Percentiles rank a stretch among this genome's conserved stretches.
Evolutionary conservation across 2,329 filamentous ascomycete species (phyloP).

Genomic region (Zymoseptoria passerinii): DNA sequence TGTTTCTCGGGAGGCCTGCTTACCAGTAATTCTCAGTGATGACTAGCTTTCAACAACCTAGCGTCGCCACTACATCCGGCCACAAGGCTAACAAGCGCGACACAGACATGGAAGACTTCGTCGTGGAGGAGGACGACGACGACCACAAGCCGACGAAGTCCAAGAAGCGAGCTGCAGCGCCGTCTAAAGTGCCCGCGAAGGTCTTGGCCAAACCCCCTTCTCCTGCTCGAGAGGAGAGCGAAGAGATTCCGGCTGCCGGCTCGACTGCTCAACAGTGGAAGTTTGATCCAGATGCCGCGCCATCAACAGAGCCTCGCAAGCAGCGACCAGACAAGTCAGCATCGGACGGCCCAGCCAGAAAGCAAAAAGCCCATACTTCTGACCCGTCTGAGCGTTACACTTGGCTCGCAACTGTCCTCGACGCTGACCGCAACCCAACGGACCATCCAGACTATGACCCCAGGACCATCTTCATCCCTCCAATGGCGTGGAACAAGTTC

Average conservation of each 20-base stretch:
- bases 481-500: conserved; percentile 69
- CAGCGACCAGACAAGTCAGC: conserved; percentile 23
- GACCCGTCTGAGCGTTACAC: conserved; percentile 81
- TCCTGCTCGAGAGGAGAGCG: conserved; percentile 39
- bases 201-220: conserved; percentile 38
- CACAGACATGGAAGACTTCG: conserved; percentile 72
- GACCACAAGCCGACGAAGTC: conserved; percentile 58
- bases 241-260: conserved; percentile 43
- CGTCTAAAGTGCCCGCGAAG: conserved; percentile 34
- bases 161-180: conserved; percentile 35
- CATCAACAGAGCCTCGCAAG: conserved; percentile 43
- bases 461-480: conserved; percentile 82
- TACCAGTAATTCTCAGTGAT: conserved; percentile 16
- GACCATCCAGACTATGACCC: conserved; percentile 86
- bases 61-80: neutral
- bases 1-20: conserved; percentile 8
- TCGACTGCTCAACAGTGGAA: conserved; percentile 81
- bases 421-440: conserved; percentile 72
- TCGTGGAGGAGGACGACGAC: conserved; percentile 77
- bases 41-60: conserved; percentile 5
- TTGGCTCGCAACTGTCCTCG: conserved; percentile 79
- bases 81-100: conserved; percentile 10
- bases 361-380: conserved; percentile 63
- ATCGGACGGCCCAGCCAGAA: conserved; percentile 25
- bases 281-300: conserved; percentile 54